These are phyloP conservation scores for Talaromyces sp. DNA, from an alignment of 2,329 filamentous ascomycete species.

Conservation along the genomic window DNA sequence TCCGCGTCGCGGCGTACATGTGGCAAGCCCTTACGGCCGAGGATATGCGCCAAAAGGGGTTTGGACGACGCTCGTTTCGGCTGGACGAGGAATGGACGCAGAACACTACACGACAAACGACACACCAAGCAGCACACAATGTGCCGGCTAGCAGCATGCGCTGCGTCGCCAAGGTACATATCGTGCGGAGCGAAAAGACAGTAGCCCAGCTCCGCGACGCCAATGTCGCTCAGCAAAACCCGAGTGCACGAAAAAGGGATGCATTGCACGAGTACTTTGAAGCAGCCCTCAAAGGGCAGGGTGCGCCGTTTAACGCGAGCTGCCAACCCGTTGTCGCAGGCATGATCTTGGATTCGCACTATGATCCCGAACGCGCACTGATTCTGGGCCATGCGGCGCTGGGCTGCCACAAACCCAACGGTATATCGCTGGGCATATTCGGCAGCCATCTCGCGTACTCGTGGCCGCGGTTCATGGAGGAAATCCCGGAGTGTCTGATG, in stretches of 20 bases:
- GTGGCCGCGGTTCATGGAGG: conserved; percentile 20
- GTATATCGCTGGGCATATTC: conserved; percentile 18
- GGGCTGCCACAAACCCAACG: conserved; percentile 16
- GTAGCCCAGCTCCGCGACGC: conserved; percentile 16
- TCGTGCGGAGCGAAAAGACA: conserved; percentile 15
- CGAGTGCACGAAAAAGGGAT: conserved; percentile 8
- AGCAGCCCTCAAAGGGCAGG: conserved; percentile 9
- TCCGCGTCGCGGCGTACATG: conserved; percentile 20
- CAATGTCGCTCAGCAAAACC: conserved; percentile 18
- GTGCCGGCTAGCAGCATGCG: neutral
- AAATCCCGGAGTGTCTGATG: conserved; percentile 18
- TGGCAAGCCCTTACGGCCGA: conserved; percentile 20
- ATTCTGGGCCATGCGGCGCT: conserved; percentile 19
- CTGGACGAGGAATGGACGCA: conserved; percentile 18
- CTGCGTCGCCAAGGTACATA: conserved; percentile 15
- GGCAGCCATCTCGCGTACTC: conserved; percentile 20
- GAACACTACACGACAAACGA: conserved; percentile 10
- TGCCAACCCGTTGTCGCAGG: conserved; percentile 17
- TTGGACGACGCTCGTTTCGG: conserved; percentile 20
- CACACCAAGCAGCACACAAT: neutral
- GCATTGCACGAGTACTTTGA: conserved; percentile 16
- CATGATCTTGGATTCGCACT: conserved; percentile 17
- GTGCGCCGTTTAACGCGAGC: conserved; percentile 13
- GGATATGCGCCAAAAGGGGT: conserved; percentile 17
- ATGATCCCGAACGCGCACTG: conserved; percentile 13